Evolutionary conservation across 768 basidiomycete species (phyloP), one percentile per base, ranked within the genome.

Genomic region (Podaxis sp.): DNA sequence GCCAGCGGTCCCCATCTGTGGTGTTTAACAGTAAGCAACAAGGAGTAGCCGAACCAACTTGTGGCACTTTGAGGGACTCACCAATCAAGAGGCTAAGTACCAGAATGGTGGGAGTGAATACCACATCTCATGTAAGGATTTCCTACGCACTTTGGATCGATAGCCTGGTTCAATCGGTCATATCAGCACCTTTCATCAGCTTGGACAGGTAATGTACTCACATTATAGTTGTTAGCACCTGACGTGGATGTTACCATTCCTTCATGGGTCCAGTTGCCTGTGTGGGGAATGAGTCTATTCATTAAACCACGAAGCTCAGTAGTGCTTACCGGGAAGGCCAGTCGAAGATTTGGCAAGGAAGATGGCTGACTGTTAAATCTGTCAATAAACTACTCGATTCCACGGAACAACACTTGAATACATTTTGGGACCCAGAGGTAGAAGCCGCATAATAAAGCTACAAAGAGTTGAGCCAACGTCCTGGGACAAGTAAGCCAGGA

Each of bases 381-480:
- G 3, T 52, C 6, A 39, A 9, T 26, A 38, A 61, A 15, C 13
- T 19, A 4, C 4, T 17, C 36, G 5, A 46, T 46, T 28, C 26
- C 13, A 52, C 42, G 36, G 22, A 48, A 53, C 44, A 46, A 30
- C 5, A 15, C 15, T 22, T 66, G 13, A 12, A 39, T 66, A 79
- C 80, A 8, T 81, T 80, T 67, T 82, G 80, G 0, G 81, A 82
- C 17, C 84, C 84, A 67, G 84, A 84, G 52, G 76, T 79, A 1
- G 83, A 84, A 0, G 84, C 84, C 1, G 83, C 70, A 67, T 84
- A 85, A 71, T 83, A 85, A 4, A 84, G 71, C 84, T 84, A 46
- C 36, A 7, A 17, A 65, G 19, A 55, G 19, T 36, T 22, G 6
- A 44, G 64, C 22, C 4, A 12, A 49, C 26, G 39, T 58, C 7